Evolutionary conservation across 1,139 yeast genomes (phyloP), one percentile per base, ranked within the genome.

Genomic region (Zygosaccharomyces sapae): DNA sequence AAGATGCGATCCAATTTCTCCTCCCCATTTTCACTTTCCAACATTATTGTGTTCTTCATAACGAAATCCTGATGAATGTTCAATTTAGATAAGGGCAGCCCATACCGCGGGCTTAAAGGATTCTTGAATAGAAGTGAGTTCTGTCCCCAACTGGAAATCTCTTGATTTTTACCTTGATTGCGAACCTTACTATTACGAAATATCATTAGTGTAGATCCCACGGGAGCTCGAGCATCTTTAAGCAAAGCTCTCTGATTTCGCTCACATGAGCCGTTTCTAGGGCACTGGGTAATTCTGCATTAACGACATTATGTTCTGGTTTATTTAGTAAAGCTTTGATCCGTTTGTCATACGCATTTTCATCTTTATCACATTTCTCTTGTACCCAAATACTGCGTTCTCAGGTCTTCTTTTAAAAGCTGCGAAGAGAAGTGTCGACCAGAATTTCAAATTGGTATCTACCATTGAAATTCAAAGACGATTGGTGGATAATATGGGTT

Each of bases 361-460:
- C 37, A 49, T 42, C 20, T 34, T 41, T 24, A 48, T 47, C 6
- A 49, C 42, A 36, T 48, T 55, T 42, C 41, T 18, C 35, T 41
- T 49, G 43, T 50, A 55, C 20, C 44, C 40, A 35, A 44, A 54
- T 10, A 49, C 47, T 25, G 45, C 51, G 6, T 51, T 45, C 4
- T 31, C 16, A 4, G 59, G 47, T 22, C 47, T 38, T 27, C 56
- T 51, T 39, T 55, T 46, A 12, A 51, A 31, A 8, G 51, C 40
- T n/a, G 46, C 48, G 31, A 50, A 53, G n/a, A 53, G 41, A 33
- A 54, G 27, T 6, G 47, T 38, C 9, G 45, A 18, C 57, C 57
- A 55, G 38, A 31, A 39, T 8, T 33, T 38, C 16, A 34, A 24
- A 16, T 29, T 8, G 20, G 33, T 35, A 18, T 25, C 31, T 27